A percentile compares a stretch with the other conserved stretches of the same genome.
Conservation (phyloP, 2,329 filamentous ascomycete genomes). For the Lachnellula suecica region DNA sequence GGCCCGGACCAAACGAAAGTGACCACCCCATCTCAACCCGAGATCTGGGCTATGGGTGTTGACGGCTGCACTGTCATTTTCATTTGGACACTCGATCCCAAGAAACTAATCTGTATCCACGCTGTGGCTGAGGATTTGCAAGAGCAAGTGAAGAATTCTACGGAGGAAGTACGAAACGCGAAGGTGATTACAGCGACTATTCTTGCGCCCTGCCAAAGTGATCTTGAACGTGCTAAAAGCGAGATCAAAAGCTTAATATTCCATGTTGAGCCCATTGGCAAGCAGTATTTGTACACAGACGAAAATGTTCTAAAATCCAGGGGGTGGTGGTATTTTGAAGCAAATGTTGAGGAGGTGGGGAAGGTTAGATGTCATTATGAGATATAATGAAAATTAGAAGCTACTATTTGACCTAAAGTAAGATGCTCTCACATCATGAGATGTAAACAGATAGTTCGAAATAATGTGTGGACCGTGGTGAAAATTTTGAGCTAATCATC, state of each 20-base stretch:
- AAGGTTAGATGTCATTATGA: not conserved
- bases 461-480: too few species aligned
- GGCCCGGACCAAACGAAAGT: not conserved
- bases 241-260: not conserved
- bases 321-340: not conserved
- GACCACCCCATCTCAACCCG: not conserved
- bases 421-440: too few species aligned
- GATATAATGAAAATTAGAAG: not conserved
- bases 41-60: not conserved
- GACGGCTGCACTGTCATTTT: not conserved
- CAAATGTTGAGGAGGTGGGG: not conserved
- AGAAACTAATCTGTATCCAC: not conserved
- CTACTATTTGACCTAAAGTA: not conserved
- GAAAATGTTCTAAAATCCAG: not conserved
- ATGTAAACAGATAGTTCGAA: too few species aligned
- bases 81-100: not conserved
- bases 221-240: not conserved
- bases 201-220: not conserved
- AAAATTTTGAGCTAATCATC: too few species aligned
- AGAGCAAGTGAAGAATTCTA: not conserved
- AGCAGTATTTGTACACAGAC: not conserved
- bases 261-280: not conserved
- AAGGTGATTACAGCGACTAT: not conserved
- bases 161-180: not conserved
- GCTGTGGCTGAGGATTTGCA: not conserved